These are phyloP conservation scores for Wickerhamiella infanticola DNA, from an alignment of 1,139 yeast genomes.

Conservation along the genomic window DNA sequence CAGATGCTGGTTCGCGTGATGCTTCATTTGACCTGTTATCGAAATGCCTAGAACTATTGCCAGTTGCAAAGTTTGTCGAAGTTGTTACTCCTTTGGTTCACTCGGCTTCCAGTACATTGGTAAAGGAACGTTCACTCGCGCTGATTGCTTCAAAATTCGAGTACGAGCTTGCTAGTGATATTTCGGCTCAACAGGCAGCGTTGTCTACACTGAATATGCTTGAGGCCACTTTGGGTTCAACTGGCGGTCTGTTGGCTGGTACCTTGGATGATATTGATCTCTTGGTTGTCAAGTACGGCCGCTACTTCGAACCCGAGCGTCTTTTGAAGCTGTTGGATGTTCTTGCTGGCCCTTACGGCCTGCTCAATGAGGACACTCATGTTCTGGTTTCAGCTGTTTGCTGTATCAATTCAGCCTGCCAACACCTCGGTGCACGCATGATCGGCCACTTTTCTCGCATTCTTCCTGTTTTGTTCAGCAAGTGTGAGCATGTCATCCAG, in stretches of 20 bases:
- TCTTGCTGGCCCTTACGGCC: constrained; percentile 40
- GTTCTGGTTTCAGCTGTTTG: constrained; percentile 62
- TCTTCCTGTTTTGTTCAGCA: constrained; percentile 54
- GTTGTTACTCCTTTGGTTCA: constrained; percentile 44
- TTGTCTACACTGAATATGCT: constrained; percentile 15
- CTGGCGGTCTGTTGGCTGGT: constrained; percentile 32
- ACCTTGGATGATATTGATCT: constrained; percentile 56
- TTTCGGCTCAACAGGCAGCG: constrained; percentile 26
- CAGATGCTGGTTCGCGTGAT: background rate
- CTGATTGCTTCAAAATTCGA: constrained; percentile 60
- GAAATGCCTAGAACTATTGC: constrained; percentile 51
- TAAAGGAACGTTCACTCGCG: constrained; percentile 27
- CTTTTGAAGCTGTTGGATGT: constrained; percentile 35
- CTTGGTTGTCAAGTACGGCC: constrained; percentile 49
- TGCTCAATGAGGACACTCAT: constrained; percentile 37
- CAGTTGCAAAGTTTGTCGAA: constrained; percentile 54
- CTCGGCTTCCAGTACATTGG: constrained; percentile 16
- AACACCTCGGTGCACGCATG: constrained; percentile 67
- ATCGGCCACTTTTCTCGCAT: constrained; percentile 77
- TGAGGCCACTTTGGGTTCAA: constrained; percentile 5
- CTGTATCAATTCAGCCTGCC: constrained; percentile 53
- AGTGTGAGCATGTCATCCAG: constrained; percentile 34
- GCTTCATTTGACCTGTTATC: constrained; percentile 35
- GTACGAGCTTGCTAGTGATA: constrained; percentile 19
- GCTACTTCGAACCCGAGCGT: constrained; percentile 32